Evolutionary conservation across 345 rosid genomes (phyloP).

Genomic region (Sisymbrium irio): DNA sequence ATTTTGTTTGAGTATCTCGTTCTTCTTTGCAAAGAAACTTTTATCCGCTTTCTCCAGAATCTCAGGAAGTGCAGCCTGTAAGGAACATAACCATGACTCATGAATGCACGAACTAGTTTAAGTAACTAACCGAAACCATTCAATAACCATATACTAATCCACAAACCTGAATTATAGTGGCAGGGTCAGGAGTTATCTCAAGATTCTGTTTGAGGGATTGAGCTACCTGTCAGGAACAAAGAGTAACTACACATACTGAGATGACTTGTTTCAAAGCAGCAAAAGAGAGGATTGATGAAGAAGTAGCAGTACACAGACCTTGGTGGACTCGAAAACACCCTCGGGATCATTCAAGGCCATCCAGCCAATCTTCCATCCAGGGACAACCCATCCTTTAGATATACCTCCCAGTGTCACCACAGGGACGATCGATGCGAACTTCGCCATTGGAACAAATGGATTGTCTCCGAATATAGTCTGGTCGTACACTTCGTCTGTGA

Average conservation of each 20-base stretch:
- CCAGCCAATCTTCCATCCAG: slow-evolving; percentile 72
- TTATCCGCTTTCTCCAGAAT: slow-evolving; percentile 60
- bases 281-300: neutral
- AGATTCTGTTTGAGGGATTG: slow-evolving; percentile 43
- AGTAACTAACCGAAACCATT: neutral
- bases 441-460: slow-evolving; percentile 53
- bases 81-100: no score
- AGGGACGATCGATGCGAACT: slow-evolving; percentile 53
- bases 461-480: slow-evolving; percentile 48
- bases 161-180: slow-evolving; percentile 59
- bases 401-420: slow-evolving; percentile 57
- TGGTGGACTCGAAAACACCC: slow-evolving; percentile 36
- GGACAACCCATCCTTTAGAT: slow-evolving; percentile 67
- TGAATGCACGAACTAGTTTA: no score
- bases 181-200: slow-evolving; percentile 41
- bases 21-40: slow-evolving; percentile 55
- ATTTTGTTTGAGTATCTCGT: slow-evolving; percentile 41
- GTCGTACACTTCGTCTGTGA: slow-evolving; percentile 59
- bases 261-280: neutral
- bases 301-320: slow-evolving; percentile 32
- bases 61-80: slow-evolving; percentile 71
- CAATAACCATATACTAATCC: neutral
- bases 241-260: neutral
- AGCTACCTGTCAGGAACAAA: slow-evolving; percentile 35
- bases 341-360: slow-evolving; percentile 43